Evolutionary conservation across 2,329 filamentous ascomycete genomes (phyloP), one percentile per base, ranked within the genome.

Genomic region (Fusarium sp.): DNA sequence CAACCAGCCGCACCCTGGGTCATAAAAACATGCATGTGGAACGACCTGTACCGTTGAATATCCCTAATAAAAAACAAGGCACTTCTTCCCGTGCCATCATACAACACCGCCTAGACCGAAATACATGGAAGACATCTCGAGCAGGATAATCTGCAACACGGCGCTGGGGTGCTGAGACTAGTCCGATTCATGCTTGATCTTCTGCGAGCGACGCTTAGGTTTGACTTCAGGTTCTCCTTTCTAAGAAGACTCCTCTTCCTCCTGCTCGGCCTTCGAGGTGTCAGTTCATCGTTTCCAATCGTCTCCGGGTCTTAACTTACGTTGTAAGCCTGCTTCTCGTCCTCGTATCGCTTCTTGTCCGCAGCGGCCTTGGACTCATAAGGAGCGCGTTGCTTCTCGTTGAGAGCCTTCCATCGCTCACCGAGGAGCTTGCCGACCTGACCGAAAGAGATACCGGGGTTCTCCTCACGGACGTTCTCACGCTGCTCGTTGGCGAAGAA

Each of bases 401-500:
- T 92, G 70, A 99, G 87, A 62, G 90, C 92, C 93, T 99, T 99
- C 96, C 96, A 99, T 85, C 92, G 91, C 88, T 97, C 94, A 83
- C 96, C 96, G 64, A 99, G 93, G 77, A 96, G 87, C 89, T 98
- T 98, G 84, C 96, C 96, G 76, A 99, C 95, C 83, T 98, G 94
- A 91, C 93, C 96, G 83, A 99, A 99, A 74, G 91, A 91, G 84
- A 98, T 97, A 75, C 94, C 95, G 38, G 95, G 95, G 88, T 98
- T 98, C 83, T 98, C 95, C 80, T 97, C 94, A 75, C 96, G 93
- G 74, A 99, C 96, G 81, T 96, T 97, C 79, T 98, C 95, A 75
- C 96, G 94, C 85, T 97, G 93, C 84, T 98, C 96, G 79, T 98
- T 98, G 89, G 96, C 96, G 81, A 98, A 99, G 91, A 98, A 98